Evolutionary conservation across 2,329 filamentous ascomycete species (phyloP).

Genomic region (Nannizziopsis arthrosporioides): DNA sequence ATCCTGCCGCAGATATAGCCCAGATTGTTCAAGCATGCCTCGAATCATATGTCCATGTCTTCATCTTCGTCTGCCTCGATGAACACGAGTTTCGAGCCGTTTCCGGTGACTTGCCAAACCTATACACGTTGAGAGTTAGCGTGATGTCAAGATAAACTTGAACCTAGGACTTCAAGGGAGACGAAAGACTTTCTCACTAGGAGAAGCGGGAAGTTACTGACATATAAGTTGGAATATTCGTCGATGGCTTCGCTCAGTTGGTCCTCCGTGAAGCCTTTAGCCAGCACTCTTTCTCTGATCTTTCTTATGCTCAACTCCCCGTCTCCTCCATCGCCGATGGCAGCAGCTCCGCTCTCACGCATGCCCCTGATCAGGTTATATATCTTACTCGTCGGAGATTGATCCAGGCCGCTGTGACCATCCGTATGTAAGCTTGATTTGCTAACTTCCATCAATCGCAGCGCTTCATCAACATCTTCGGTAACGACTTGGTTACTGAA

Average conservation of each 20-base stretch:
- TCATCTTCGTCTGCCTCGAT: conserved; percentile 50
- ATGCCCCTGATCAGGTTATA: conserved; percentile 88
- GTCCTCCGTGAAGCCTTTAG: conserved; percentile 92
- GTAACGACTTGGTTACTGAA: conserved; percentile 76
- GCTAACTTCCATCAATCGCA: conserved; percentile 81
- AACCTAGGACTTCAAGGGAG: too few species aligned
- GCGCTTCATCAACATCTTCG: conserved; percentile 90
- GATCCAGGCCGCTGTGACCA: conserved; percentile 49
- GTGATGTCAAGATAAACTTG: background rate
- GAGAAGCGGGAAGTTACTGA: conserved; percentile 45
- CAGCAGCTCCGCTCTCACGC: conserved; percentile 69
- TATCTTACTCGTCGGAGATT: conserved; percentile 77
- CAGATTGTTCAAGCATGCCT: too few species aligned
- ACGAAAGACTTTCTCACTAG: background rate
- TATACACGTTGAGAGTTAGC: conserved; percentile 36
- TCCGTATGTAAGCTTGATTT: conserved; percentile 82
- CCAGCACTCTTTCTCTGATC: conserved; percentile 81
- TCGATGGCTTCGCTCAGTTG: conserved; percentile 78
- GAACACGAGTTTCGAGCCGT: conserved; percentile 59
- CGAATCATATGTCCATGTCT: conserved; percentile 36
- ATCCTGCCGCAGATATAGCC: too few species aligned
- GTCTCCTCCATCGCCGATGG: conserved; percentile 60
- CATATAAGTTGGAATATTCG: conserved; percentile 78
- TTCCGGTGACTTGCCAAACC: conserved; percentile 68
- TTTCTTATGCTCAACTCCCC: conserved; percentile 76